Conservation (phyloP, 176 grass and related monocot species). For the Triticum turgidum region DNA sequence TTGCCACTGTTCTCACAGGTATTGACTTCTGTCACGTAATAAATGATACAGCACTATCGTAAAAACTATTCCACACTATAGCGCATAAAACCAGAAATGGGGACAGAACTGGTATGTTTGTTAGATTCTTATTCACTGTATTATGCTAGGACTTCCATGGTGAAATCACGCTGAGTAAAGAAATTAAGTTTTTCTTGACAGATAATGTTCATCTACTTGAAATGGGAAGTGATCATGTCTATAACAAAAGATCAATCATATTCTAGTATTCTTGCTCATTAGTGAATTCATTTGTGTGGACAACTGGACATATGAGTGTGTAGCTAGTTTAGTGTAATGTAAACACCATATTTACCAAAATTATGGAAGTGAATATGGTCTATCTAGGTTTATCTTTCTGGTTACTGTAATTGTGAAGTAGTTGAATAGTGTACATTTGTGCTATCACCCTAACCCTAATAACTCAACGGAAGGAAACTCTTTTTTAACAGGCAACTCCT, state of each 20-base stretch:
- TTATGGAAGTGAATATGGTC: background rate
- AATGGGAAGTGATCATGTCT: background rate
- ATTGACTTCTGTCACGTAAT: background rate
- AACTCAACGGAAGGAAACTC: background rate
- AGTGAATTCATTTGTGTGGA: background rate
- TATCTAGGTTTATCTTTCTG: slow-evolving; percentile 7
- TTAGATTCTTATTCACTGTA: background rate
- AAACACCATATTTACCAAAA: background rate
- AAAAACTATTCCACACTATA: background rate
- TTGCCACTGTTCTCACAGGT: slow-evolving; percentile 89
- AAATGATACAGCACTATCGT: background rate
- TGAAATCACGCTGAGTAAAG: background rate
- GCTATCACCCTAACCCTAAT: background rate
- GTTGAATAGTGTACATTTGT: background rate
- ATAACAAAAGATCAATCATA: background rate
- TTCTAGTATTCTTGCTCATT: slow-evolving; percentile 7
- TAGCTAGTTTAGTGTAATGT: background rate
- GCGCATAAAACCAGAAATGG: background rate
- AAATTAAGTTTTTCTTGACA: background rate
- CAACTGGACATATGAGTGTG: background rate
- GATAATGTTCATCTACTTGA: background rate
- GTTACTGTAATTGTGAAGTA: background rate
- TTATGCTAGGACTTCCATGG: background rate
- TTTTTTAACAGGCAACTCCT: slow-evolving; percentile 61
- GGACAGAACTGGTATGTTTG: background rate